Conservation (phyloP, 2,329 filamentous ascomycete genomes). For the Lasiodiplodia sp. region DNA sequence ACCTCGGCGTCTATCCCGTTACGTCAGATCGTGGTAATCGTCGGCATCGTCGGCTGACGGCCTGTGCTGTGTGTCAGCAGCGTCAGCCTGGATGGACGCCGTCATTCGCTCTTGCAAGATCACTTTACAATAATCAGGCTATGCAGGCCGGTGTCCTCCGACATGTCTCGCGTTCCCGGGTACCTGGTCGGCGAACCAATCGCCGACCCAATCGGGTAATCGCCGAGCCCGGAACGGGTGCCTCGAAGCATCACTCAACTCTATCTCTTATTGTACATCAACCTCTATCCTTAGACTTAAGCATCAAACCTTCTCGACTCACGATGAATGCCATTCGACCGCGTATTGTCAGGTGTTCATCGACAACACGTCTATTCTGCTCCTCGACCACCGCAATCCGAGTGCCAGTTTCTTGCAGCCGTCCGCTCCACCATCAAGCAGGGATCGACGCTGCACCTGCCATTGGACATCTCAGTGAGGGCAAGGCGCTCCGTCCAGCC, state of each 20-base stretch:
- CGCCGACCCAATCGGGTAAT: too few species aligned
- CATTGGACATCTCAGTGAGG: not conserved
- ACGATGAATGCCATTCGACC: not conserved
- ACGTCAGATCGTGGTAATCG: not conserved
- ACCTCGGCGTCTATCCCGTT: not conserved
- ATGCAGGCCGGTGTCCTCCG: too few species aligned
- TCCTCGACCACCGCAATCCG: not conserved
- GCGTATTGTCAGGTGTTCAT: not conserved
- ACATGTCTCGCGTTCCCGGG: too few species aligned
- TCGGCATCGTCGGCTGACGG: not conserved
- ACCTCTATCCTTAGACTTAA: not conserved
- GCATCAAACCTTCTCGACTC: not conserved
- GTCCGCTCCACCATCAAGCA: not conserved
- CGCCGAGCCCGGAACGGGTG: too few species aligned
- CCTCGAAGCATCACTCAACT: not conserved
- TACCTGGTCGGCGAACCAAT: too few species aligned
- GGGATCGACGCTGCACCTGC: not conserved
- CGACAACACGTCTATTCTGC: not conserved
- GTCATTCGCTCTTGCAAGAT: too few species aligned
- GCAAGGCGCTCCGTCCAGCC: not conserved
- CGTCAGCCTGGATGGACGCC: too few species aligned
- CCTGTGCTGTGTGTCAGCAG: not conserved
- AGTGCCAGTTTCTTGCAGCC: not conserved
- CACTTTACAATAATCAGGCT: too few species aligned
- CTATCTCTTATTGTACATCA: not conserved